phyloP scores from a whole-genome alignment of 441 rosid species.

The Gossypium schwendimanii region DNA sequence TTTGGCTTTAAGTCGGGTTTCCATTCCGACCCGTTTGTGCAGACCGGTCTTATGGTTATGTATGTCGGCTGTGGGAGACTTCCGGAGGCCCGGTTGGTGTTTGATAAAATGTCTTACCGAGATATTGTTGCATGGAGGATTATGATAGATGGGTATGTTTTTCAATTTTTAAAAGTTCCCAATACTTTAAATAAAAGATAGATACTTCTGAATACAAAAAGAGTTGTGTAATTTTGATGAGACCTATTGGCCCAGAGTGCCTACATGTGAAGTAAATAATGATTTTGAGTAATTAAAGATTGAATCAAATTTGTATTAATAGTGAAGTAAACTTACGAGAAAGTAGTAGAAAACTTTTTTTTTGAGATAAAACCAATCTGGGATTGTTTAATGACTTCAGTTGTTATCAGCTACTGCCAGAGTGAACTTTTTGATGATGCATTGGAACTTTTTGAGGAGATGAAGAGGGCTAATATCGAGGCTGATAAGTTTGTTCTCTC shows the following conservation, averaged over 20 bases:
- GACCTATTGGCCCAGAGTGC: too few relatives aligned
- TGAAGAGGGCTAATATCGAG: conserved; percentile 33
- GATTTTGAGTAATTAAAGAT: background rate
- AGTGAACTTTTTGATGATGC: conserved; percentile 39
- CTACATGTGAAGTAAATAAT: background rate
- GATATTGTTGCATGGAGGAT: conserved; percentile 56
- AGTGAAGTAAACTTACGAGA: background rate
- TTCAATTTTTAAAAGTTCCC: background rate
- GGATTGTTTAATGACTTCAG: background rate
- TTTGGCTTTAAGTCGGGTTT: conserved; percentile 35
- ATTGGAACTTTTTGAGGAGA: conserved; percentile 55
- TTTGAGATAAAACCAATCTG: too few relatives aligned
- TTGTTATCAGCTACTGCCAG: conserved; percentile 38
- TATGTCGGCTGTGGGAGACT: conserved; percentile 32
- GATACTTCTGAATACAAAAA: background rate
- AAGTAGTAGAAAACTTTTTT: too few relatives aligned
- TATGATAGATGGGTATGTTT: conserved; percentile 50
- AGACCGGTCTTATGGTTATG: conserved; percentile 39
- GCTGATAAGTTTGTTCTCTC: conserved; percentile 53
- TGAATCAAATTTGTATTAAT: background rate
- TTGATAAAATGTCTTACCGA: conserved; percentile 48
- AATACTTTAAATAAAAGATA: background rate
- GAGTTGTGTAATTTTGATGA: too few relatives aligned
- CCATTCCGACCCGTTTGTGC: conserved; percentile 43
- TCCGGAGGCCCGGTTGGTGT: conserved; percentile 37